Evolutionary conservation across 441 rosid species (phyloP).

Genomic region (Erysimum cheiri): DNA sequence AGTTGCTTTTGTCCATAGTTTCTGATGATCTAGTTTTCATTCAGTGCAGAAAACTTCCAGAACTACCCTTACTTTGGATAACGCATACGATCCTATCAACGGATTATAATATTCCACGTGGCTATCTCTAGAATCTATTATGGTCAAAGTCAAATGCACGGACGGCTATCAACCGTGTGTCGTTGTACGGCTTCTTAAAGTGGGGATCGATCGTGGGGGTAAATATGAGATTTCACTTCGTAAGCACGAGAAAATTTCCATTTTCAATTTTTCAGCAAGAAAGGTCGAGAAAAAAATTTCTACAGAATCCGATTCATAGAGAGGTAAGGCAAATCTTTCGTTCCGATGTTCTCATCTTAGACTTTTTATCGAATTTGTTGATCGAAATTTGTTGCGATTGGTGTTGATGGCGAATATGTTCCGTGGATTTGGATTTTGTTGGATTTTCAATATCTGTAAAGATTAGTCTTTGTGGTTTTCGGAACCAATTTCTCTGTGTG

Average conservation of each 20-base stretch:
- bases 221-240: slow-evolving; percentile 8
- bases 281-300: too few relatives aligned
- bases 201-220: neutral
- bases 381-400: neutral
- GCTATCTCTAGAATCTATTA: neutral
- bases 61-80: neutral
- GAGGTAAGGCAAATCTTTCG: neutral
- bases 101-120: neutral
- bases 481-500: neutral
- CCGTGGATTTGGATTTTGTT: neutral
- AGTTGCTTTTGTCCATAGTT: neutral
- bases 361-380: neutral
- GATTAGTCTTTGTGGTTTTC: neutral
- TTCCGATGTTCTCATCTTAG: neutral
- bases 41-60: neutral
- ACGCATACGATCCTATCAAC: neutral
- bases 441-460: neutral
- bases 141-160: slow-evolving; percentile 28
- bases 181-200: neutral
- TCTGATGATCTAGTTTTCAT: too few relatives aligned
- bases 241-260: neutral
- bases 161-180: slow-evolving; percentile 10
- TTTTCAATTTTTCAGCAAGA: neutral
- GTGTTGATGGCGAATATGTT: neutral
- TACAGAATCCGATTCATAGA: neutral